Conservation (phyloP, 1,284 basidiomycete genomes). For the Trichosporon sp. region DNA sequence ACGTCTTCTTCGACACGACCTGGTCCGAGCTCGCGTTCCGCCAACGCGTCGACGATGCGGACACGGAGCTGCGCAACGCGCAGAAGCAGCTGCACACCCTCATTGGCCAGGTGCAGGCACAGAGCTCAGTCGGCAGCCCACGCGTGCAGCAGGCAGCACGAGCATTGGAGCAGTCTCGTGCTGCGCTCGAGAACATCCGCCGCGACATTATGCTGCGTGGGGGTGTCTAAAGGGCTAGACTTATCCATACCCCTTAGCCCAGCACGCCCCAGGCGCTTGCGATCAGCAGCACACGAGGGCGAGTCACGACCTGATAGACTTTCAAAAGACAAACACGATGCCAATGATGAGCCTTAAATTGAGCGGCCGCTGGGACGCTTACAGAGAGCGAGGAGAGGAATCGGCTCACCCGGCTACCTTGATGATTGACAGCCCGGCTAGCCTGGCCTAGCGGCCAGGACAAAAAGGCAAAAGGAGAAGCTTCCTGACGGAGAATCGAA, state of each 20-base stretch:
- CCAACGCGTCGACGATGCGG: constrained; percentile 14
- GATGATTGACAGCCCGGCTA: too few relatives aligned
- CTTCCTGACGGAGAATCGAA: constrained; percentile 33
- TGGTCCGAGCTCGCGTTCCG: constrained; percentile 25
- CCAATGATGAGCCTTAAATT: too few relatives aligned
- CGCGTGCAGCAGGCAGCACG: background rate
- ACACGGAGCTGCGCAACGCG: background rate
- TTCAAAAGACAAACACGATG: too few relatives aligned
- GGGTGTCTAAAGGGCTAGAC: background rate
- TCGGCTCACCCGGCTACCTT: too few relatives aligned
- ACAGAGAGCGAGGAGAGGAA: too few relatives aligned
- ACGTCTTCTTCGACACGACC: constrained; percentile 28
- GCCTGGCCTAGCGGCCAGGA: background rate
- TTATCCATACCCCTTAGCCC: too few relatives aligned
- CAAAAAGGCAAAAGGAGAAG: background rate
- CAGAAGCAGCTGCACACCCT: constrained; percentile 1
- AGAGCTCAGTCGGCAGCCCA: background rate
- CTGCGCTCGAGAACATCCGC: constrained; percentile 7
- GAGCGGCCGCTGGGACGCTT: too few relatives aligned
- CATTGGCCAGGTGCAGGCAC: background rate
- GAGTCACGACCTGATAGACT: too few relatives aligned
- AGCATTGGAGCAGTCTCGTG: constrained; percentile 7
- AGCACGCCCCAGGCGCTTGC: too few relatives aligned
- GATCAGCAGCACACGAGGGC: background rate
- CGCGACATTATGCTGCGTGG: constrained; percentile 7